These are phyloP conservation scores for Aspergillus baeticus DNA, from an alignment of 495 filamentous ascomycete species.

Conservation along the genomic window DNA sequence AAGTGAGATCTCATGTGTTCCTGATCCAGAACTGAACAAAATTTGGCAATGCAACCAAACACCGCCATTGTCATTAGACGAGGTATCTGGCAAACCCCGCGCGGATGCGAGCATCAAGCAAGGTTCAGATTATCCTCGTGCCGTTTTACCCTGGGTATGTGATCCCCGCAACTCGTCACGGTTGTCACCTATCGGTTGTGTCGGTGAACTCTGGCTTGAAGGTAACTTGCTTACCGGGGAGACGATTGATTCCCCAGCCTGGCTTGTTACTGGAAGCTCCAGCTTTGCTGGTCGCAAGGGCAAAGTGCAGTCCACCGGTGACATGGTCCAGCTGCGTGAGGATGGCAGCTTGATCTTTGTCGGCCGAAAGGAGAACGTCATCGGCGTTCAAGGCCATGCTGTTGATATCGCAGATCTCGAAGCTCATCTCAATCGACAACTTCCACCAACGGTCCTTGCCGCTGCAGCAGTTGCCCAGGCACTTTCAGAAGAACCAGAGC, in stretches of 20 bases:
- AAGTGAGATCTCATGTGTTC: constrained; percentile 36
- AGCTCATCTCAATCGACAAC: constrained; percentile 24
- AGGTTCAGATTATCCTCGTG: constrained; percentile 29
- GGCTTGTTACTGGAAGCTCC: constrained; percentile 35
- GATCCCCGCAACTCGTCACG: constrained; percentile 30
- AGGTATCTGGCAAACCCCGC: constrained; percentile 24
- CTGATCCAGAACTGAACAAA: constrained; percentile 31
- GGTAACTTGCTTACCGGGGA: constrained; percentile 24
- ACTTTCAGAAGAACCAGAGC: constrained; percentile 17
- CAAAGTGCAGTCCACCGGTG: constrained; percentile 30
- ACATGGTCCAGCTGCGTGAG: constrained; percentile 30
- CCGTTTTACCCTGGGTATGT: constrained; percentile 33
- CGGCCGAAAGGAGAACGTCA: constrained; percentile 31
- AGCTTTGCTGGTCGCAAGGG: constrained; percentile 24
- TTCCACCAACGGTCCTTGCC: constrained; percentile 26
- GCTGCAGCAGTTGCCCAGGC: constrained; percentile 25
- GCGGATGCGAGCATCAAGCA: constrained; percentile 26
- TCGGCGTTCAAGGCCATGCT: constrained; percentile 33
- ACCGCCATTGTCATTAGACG: constrained; percentile 28
- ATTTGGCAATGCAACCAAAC: constrained; percentile 42
- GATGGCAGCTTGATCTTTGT: constrained; percentile 31
- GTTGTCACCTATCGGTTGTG: constrained; percentile 31
- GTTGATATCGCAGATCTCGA: constrained; percentile 36
- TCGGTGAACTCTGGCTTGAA: constrained; percentile 37
- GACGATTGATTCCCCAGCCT: constrained; percentile 28